Evolutionary conservation across 352 stramenopile species (phyloP), one percentile per base, ranked within the genome.

Genomic region (Lagenidium sp.): DNA sequence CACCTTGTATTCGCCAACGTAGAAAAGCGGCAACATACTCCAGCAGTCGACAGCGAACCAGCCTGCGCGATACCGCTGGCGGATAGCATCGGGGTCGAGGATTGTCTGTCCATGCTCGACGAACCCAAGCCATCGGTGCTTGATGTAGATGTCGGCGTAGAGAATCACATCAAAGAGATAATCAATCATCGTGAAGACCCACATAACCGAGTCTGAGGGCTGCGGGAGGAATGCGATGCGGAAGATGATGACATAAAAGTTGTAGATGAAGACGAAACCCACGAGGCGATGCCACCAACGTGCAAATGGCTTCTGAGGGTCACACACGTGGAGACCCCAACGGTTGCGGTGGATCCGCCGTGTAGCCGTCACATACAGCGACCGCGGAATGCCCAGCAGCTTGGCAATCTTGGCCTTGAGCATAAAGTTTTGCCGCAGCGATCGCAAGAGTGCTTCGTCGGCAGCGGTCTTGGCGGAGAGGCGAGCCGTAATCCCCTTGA

Each of bases 221-320:
- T 44, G 18, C 6, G 55, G 55, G 4, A 65, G 15, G 21, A 65
- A 65, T 11, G 55, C 55, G 5, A 60, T 44, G 18, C 57, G 57
- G 24, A 65, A 65, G 19, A 58, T 59, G 32, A 65, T 47, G 1
- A 56, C 18, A 40, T 65, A 65, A 36, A 65, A 65, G 23, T 65
- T 62, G 39, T 62, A 62, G 15, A 59, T 53, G 34, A 84, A 43
- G 24, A 85, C 65, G 20, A 53, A 28, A 2, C 57, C 60, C 23
- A 81, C 66, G n/a, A 50, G 25, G 13, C 75, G 69, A 37, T 78
- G 67, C 74, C 74, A 85, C 60, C 69, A 83, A 16, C 45, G 48
- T 10, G 63, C 66, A 22, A 83, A 68, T 1, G 36, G 11, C 7
- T 43, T 43, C n/a, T 76, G 68, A 0, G 71, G 74, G 12, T 83